Evolutionary conservation across 257 asterid genomes (phyloP).

Genomic region (Solanum appendiculatum): DNA sequence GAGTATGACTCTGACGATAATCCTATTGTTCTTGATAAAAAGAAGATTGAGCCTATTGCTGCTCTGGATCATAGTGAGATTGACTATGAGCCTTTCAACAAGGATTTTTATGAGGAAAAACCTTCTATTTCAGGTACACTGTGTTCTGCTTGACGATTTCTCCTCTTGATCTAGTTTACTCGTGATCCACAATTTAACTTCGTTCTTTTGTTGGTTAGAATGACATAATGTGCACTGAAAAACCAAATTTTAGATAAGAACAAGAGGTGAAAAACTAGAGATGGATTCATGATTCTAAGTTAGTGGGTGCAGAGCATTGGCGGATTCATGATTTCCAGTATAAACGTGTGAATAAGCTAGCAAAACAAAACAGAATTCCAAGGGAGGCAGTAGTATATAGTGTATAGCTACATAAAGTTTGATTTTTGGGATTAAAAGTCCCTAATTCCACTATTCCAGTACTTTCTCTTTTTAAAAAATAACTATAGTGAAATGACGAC

Average conservation of each 20-base stretch:
- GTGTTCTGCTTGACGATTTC: background rate
- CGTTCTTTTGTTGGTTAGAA: background rate
- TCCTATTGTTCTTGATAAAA: constrained; percentile 75
- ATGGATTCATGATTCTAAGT: background rate
- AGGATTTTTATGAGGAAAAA: constrained; percentile 88
- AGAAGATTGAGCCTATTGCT: constrained; percentile 81
- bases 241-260: background rate
- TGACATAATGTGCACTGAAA: background rate
- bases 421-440: background rate
- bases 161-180: background rate
- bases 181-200: background rate
- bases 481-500: background rate
- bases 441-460: background rate
- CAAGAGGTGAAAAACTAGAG: background rate
- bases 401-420: background rate
- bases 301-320: background rate
- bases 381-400: background rate
- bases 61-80: constrained; percentile 69
- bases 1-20: constrained; percentile 95
- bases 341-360: background rate
- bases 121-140: constrained; percentile 81
- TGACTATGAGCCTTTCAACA: constrained; percentile 75
- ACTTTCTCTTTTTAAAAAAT: background rate
- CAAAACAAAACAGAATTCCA: background rate
- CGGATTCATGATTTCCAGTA: background rate